Conservation (phyloP, 2,329 filamentous ascomycete genomes). For the Myriosclerotinia scirpicola region DNA sequence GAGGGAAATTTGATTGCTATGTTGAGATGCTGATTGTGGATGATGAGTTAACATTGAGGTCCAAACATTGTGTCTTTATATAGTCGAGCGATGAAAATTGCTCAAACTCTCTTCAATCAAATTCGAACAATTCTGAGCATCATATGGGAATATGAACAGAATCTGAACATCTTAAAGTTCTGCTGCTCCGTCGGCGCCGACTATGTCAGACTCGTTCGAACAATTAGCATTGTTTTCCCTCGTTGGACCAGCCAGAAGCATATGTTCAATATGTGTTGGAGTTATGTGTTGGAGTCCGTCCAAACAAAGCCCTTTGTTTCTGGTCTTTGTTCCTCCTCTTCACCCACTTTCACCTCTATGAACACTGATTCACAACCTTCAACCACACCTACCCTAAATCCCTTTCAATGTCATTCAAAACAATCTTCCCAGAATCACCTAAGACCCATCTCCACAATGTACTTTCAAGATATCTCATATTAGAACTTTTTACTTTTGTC, state of each 20-base stretch:
- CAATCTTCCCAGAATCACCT: not conserved
- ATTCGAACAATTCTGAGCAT: not conserved
- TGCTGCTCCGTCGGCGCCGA: not conserved
- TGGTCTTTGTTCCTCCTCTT: not conserved
- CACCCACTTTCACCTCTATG: not conserved
- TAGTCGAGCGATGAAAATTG: not conserved
- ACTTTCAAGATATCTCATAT: not conserved
- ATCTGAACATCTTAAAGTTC: not conserved
- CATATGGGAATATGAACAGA: not conserved
- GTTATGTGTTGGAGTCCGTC: too few species aligned
- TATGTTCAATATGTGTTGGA: not conserved
- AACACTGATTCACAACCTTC: not conserved
- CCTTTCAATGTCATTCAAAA: not conserved
- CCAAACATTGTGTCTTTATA: not conserved
- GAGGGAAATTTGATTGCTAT: too few species aligned
- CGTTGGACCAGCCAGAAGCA: not conserved
- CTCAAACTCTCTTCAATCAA: not conserved
- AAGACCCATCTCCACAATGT: not conserved
- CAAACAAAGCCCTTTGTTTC: not conserved
- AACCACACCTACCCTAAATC: not conserved
- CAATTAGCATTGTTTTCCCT: not conserved
- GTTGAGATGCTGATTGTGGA: not conserved
- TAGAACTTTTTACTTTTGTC: too few species aligned
- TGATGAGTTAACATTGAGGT: not conserved
- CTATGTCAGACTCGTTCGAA: not conserved